Evolutionary conservation across 208 protist genomes (phyloP), one percentile per base, ranked within the genome.

Genomic region (Borovskyia barvae): DNA sequence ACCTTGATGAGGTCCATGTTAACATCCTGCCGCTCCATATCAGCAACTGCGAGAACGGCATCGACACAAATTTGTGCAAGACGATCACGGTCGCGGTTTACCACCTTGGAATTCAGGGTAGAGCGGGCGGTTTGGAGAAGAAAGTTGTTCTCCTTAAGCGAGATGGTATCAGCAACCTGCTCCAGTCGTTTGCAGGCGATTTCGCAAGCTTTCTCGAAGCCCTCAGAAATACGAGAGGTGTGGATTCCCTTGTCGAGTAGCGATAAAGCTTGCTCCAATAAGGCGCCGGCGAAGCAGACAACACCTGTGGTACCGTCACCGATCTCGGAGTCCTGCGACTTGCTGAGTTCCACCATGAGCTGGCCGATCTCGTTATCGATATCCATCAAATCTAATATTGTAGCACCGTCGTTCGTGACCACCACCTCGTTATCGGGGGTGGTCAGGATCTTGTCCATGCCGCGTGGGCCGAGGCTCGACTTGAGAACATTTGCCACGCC

Each of bases 1-100:
- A 99, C 75, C 84, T 99, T 99, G 77, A 99, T 99, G 26, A 99
- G 84, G 67, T 99, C 99, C 55, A 99, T 93, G 77, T 99, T 99
- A 32, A 99, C 98, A 67, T 99, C 99, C 20, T 96, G 96, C 35
- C 98, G 80, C 58, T 99, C 97, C 26, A 99, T 73, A 72, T 99
- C 99, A 11, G 98, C 98, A 37, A 99, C 99, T 20, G 96, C 73
- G 5, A 99, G 75, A 14, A 99, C 98, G 11, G 99, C 98, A 39
- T 99, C 94, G 12, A 99, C 98, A 55, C 97, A 97, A 48, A 99
- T 99, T 63, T 99, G 83, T 26, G 98, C 98, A 50, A 99, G 97
- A 46, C 98, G 82, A 52, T 96, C 76, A 53, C 97, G 92, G 49
- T 94, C 90, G 40, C 95, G 91, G 72, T 99, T 99, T 25, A 99